A percentile compares a stretch with the other conserved stretches of the same genome.
Conservation (phyloP, 768 basidiomycete species). For the Panaeolus cyanescens region DNA sequence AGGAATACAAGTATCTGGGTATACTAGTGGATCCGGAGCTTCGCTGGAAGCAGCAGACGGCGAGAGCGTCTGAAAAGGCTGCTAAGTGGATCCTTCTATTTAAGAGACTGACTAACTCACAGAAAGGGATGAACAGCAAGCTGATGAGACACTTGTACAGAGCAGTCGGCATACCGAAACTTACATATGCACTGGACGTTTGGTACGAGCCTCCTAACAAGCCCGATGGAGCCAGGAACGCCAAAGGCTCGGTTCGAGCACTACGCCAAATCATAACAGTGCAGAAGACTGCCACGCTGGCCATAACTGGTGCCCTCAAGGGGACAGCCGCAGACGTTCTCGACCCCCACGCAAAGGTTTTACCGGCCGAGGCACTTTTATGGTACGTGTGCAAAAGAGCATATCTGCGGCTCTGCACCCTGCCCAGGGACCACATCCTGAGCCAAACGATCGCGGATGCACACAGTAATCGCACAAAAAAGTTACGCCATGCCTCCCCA, state of each 20-base stretch:
- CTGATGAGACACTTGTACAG: slow-evolving; percentile 23
- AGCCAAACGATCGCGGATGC: not conserved
- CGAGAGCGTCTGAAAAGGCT: slow-evolving; percentile 11
- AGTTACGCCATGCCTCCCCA: slow-evolving; percentile 5
- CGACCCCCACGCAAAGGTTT: slow-evolving; percentile 17
- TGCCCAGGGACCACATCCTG: slow-evolving; percentile 14
- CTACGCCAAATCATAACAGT: slow-evolving; percentile 13
- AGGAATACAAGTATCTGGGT: slow-evolving; percentile 27
- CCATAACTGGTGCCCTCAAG: slow-evolving; percentile 22
- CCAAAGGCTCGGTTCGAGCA: slow-evolving; percentile 11
- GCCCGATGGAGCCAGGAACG: not conserved
- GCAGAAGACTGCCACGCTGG: slow-evolving; percentile 18
- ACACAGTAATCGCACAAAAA: not conserved
- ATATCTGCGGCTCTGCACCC: slow-evolving; percentile 12
- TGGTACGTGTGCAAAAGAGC: slow-evolving; percentile 9
- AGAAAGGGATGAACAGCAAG: slow-evolving; percentile 14
- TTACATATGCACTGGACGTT: slow-evolving; percentile 24
- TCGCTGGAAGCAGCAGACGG: slow-evolving; percentile 3
- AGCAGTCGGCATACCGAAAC: slow-evolving; percentile 23
- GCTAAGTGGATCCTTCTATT: slow-evolving; percentile 14
- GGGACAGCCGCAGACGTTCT: slow-evolving; percentile 19
- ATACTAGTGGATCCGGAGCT: slow-evolving; percentile 14
- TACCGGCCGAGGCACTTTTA: slow-evolving; percentile 12
- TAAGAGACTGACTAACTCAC: slow-evolving; percentile 11
- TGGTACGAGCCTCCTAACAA: slow-evolving; percentile 21